Base-by-base conservation (phyloP, 805 yeast species). In the Sungouiozyma ichnusensis region DNA sequence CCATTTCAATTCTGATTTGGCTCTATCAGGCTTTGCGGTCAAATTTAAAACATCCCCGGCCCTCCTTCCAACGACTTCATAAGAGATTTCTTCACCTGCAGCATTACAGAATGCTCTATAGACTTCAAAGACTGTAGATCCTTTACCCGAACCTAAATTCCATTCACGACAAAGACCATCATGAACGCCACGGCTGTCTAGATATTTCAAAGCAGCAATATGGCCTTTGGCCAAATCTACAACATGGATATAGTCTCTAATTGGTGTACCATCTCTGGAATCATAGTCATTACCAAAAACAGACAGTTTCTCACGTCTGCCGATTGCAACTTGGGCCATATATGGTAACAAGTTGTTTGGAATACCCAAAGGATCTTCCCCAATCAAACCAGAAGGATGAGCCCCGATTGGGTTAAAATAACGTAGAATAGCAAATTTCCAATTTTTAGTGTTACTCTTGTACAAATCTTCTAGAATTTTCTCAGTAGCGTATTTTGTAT, bases 321-420 rank as follows among this genome's bases (percentile, higher is more conserved):
- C 85, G 38, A 74, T 72, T 15, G 90, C 90, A 9, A 82, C 88
- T 59, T 82, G 86, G 2, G 87, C 84, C 56, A 84, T 67, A 57
- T 66, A 79, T 3, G 92, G 92, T 48, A 85, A 66, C 51, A 84
- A 63, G 52, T 84, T 83, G 63, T 81, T 81, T 38, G 94, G 90
- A 40, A 77, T 69, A 13, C 88, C 88, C 46, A 74, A 66, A 5
- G 88, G 88, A 57, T 83, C 88, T 55, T 85, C 94, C 33, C 94
- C 94, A 45, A 84, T 69, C 31, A 76, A 62, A 11, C 92, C 92
- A 2, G 85, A 76, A 3, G 88, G 84, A 57, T 84, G 94, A 15
- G 92, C 90, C 33, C 94, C 94, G 49, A 82, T 81, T 31, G 94
- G 92, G 55, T 84, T 83, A 67, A 82, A 84, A 63, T 83, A 85